phyloP scores from a whole-genome alignment of 768 basidiomycete genomes.

The Exidia glandulosa region DNA sequence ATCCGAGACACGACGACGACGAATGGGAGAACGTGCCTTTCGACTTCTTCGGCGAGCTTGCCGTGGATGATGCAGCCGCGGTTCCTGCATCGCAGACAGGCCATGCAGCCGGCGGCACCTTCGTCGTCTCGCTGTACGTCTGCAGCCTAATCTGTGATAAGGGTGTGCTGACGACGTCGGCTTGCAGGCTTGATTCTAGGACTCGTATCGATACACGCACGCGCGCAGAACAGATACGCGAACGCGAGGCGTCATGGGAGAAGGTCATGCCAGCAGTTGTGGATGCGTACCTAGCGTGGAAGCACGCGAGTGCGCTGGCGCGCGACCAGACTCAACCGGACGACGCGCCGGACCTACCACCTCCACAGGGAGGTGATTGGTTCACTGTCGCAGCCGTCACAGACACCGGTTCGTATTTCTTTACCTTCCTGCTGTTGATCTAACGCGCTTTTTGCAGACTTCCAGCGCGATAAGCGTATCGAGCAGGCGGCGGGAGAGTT shows the following conservation, averaged over 20 bases:
- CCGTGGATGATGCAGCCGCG: too few relatives aligned
- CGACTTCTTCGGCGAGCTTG: too few relatives aligned
- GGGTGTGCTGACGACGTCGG: not conserved
- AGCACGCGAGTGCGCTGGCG: not conserved
- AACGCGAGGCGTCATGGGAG: not conserved
- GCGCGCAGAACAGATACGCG: not conserved
- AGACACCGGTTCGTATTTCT: too few relatives aligned
- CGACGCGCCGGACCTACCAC: not conserved
- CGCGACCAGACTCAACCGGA: not conserved
- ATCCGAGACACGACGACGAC: too few relatives aligned
- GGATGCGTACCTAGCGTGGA: not conserved
- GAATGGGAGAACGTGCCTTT: too few relatives aligned
- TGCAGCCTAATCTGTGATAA: not conserved
- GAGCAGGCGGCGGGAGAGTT: not conserved
- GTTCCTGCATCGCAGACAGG: too few relatives aligned
- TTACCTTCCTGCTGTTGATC: too few relatives aligned
- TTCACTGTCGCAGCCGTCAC: too few relatives aligned
- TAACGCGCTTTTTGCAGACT: not conserved
- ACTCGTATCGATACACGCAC: not conserved
- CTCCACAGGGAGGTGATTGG: not conserved
- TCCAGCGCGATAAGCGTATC: too few relatives aligned
- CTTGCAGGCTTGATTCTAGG: not conserved
- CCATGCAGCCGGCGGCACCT: too few relatives aligned
- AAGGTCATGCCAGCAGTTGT: not conserved
- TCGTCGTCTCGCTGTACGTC: not conserved